A percentile compares a stretch with the other conserved stretches of the same genome.
phyloP scores from a whole-genome alignment of 495 filamentous ascomycete species.

The Penicillium diatomitis region DNA sequence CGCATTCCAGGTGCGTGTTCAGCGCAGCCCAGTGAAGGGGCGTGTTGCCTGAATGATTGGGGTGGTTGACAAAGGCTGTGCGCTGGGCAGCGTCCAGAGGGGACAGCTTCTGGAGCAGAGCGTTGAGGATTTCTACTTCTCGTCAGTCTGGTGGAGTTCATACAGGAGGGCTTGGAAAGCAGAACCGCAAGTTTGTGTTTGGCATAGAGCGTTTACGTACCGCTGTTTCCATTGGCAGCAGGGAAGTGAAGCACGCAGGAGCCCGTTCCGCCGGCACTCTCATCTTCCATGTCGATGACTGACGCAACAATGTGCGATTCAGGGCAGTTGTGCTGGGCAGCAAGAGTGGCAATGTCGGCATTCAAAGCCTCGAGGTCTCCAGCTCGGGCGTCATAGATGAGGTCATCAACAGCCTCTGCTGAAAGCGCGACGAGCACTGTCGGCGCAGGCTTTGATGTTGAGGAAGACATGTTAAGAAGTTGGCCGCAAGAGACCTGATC shows the following conservation, averaged over 20 bases:
- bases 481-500: not conserved
- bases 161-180: not conserved
- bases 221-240: slow-evolving; percentile 74
- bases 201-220: slow-evolving; percentile 32
- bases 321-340: slow-evolving; percentile 42
- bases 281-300: slow-evolving; percentile 59
- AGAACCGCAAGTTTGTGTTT: too few relatives aligned
- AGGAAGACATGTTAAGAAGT: slow-evolving; percentile 8
- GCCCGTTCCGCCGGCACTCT: slow-evolving; percentile 47
- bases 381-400: slow-evolving; percentile 72
- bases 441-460: slow-evolving; percentile 19
- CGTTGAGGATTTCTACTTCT: slow-evolving; percentile 37
- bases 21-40: slow-evolving; percentile 85
- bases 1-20: slow-evolving; percentile 73
- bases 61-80: slow-evolving; percentile 49
- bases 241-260: slow-evolving; percentile 71
- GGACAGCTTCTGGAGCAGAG: slow-evolving; percentile 32
- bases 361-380: slow-evolving; percentile 64
- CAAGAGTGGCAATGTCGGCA: slow-evolving; percentile 47
- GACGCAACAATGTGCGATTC: slow-evolving; percentile 50
- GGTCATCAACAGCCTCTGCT: slow-evolving; percentile 75
- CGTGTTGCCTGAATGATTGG: slow-evolving; percentile 76
- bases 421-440: slow-evolving; percentile 38
- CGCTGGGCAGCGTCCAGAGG: slow-evolving; percentile 21
- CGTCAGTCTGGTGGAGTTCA: not conserved